Conservation (phyloP, 768 basidiomycete species). For the Lactifluus volemus region DNA sequence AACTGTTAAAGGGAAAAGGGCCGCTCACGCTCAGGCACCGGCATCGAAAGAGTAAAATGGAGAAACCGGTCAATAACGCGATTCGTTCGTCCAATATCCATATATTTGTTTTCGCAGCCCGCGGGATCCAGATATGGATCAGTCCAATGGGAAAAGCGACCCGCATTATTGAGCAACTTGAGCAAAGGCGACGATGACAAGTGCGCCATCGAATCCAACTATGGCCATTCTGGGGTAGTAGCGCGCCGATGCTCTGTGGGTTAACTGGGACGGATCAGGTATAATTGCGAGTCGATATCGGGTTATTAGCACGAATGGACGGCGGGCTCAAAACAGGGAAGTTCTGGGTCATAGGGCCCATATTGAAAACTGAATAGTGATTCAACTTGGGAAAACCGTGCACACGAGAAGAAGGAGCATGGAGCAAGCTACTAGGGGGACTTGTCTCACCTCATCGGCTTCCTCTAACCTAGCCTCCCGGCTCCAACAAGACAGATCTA, state of each 20-base stretch:
- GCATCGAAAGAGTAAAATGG: background rate
- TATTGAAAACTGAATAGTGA: background rate
- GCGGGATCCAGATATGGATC: background rate
- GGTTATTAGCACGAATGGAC: background rate
- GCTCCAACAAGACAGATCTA: background rate
- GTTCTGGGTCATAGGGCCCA: background rate
- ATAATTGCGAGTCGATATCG: constrained; percentile 7
- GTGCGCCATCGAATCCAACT: background rate
- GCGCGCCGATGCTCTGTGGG: constrained; percentile 1
- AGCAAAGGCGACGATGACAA: background rate
- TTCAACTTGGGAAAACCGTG: background rate
- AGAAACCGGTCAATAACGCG: background rate
- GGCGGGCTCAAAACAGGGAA: background rate
- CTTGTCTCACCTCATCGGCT: constrained; percentile 6
- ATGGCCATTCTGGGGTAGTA: constrained; percentile 6
- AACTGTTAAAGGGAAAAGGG: constrained; percentile 2
- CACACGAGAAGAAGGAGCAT: background rate
- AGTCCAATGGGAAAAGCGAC: background rate
- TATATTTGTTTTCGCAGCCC: background rate
- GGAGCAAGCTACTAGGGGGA: background rate
- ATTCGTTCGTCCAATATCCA: background rate
- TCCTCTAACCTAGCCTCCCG: background rate
- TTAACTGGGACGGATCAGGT: constrained; percentile 3
- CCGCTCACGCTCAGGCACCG: constrained; percentile 5
- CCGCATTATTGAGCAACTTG: background rate